A percentile compares a stretch with the other conserved stretches of the same genome.
These are phyloP conservation scores for Trametes elegans DNA, from an alignment of 768 basidiomycete genomes.

Conservation along the genomic window DNA sequence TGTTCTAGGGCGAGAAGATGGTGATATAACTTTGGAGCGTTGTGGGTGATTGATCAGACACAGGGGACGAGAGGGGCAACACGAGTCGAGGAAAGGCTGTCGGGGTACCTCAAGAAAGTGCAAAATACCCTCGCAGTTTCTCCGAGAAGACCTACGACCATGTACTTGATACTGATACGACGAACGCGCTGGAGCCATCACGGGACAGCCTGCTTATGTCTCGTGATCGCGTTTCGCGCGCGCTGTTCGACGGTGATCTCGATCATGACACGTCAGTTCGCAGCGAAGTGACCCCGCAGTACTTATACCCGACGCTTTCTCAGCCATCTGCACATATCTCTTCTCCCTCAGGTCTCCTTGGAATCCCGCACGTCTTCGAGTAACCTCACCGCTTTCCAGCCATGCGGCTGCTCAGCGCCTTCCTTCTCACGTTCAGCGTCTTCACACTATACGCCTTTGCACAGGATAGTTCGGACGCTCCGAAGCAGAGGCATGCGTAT, in stretches of 20 bases:
- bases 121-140: no score
- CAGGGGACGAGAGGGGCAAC: neutral
- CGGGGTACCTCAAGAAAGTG: no score
- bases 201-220: constrained; percentile 3
- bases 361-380: neutral
- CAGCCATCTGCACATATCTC: neutral
- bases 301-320: constrained; percentile 7
- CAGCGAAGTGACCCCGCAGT: neutral
- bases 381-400: constrained; percentile 13
- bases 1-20: no score
- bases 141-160: neutral
- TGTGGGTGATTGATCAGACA: neutral
- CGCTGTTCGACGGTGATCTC: constrained; percentile 12
- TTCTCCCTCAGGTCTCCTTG: neutral
- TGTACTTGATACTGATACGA: neutral
- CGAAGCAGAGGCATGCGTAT: constrained; percentile 65
- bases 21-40: no score
- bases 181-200: neutral
- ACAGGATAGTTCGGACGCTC: constrained; percentile 41
- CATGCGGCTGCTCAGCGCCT: constrained; percentile 59
- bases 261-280: constrained; percentile 24
- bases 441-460: constrained; percentile 44
- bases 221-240: constrained; percentile 21
- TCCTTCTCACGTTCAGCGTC: constrained; percentile 47
- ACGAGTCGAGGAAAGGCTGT: no score